These are phyloP conservation scores for Penicillium paradoxum DNA, from an alignment of 495 filamentous ascomycete species.

Conservation along the genomic window DNA sequence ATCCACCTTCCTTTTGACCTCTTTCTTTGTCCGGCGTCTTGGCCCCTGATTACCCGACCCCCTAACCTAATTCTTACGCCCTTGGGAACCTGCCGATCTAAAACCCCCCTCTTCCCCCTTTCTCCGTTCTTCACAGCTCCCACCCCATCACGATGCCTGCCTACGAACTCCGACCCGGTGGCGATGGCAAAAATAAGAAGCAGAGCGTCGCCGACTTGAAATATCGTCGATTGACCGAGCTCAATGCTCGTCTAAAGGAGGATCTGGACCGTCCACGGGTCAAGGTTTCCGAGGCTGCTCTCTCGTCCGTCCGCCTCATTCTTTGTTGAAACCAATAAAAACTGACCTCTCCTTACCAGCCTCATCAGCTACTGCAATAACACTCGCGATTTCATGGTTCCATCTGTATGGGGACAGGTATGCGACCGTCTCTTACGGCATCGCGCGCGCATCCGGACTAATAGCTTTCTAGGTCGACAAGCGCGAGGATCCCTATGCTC, in stretches of 20 bases:
- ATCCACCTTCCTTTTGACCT: slow-evolving; percentile 22
- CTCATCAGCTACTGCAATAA: slow-evolving; percentile 95
- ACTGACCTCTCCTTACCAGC: slow-evolving; percentile 40
- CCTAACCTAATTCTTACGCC: slow-evolving; percentile 11
- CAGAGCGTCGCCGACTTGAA: slow-evolving; percentile 99
- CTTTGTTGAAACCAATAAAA: background rate
- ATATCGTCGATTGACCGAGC: slow-evolving; percentile 88
- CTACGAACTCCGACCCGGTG: slow-evolving; percentile 54
- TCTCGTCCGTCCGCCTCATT: slow-evolving; percentile 61
- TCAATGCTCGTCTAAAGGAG: slow-evolving; percentile 90
- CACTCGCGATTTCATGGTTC: slow-evolving; percentile 98
- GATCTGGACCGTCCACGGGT: slow-evolving; percentile 92
- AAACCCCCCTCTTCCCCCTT: slow-evolving; percentile 8
- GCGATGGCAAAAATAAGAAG: slow-evolving; percentile 89
- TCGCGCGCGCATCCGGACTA: slow-evolving; percentile 17
- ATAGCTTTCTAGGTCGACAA: slow-evolving; percentile 61
- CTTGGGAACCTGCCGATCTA: slow-evolving; percentile 8
- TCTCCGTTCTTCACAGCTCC: slow-evolving; percentile 6
- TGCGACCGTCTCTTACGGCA: slow-evolving; percentile 26
- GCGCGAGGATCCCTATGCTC: slow-evolving; percentile 93
- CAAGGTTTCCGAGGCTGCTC: slow-evolving; percentile 88
- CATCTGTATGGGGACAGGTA: slow-evolving; percentile 91
- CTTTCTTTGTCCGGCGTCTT: slow-evolving; percentile 10
- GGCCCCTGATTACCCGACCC: slow-evolving; percentile 3
- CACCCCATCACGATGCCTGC: slow-evolving; percentile 39